Evolutionary conservation across 2,329 filamentous ascomycete species (phyloP).

Genomic region (Botrytis galanthina): DNA sequence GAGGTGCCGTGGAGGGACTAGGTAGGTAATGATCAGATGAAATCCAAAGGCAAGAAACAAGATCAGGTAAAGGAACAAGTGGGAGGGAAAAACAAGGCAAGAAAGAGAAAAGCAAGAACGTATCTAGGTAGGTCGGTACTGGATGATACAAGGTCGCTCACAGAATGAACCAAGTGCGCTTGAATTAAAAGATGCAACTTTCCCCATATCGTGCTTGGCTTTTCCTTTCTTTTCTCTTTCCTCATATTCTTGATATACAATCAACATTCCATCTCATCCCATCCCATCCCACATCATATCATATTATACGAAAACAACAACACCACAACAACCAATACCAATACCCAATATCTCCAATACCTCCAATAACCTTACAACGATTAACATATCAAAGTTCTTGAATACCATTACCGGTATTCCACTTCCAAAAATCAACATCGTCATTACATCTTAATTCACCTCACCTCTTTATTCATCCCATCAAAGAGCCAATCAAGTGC

Average conservation of each 20-base stretch:
- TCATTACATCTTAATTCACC: neutral
- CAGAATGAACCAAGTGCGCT: neutral
- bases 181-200: neutral
- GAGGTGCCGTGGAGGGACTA: too few species aligned
- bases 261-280: neutral
- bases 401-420: neutral
- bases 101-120: neutral
- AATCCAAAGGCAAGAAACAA: neutral
- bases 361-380: too few species aligned
- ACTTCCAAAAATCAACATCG: neutral
- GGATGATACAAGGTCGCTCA: neutral
- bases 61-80: neutral
- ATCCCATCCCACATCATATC: neutral
- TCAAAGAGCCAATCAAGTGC: neutral
- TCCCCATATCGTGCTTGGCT: neutral
- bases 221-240: neutral
- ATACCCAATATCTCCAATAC: neutral
- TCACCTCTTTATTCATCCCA: neutral
- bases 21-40: neutral
- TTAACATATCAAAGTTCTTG: neutral
- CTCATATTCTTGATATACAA: neutral
- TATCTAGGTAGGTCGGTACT: too few species aligned
- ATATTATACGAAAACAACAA: neutral
- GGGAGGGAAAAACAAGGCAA: conserved; percentile 3
- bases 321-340: neutral